Conservation (phyloP, 2,329 filamentous ascomycete genomes). For the Furcasterigmium furcatum region DNA sequence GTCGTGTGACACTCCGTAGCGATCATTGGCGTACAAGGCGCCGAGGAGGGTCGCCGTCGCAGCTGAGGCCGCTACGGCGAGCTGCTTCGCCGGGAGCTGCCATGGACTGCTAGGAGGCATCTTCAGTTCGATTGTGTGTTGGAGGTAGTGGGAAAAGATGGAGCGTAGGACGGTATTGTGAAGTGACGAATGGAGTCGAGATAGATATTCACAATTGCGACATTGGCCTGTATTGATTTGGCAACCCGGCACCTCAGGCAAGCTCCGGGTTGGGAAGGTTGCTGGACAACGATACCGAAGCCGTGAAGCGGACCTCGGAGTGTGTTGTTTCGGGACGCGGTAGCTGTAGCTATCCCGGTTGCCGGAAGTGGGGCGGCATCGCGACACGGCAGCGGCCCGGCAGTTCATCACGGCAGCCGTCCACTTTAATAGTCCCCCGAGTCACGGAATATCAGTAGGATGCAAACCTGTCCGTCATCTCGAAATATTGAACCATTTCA, state of each 20-base stretch:
- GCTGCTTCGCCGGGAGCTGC: not conserved
- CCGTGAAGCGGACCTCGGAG: no score
- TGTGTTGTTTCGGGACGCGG: no score
- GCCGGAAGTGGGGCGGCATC: not conserved
- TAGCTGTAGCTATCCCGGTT: no score
- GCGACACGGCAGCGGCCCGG: not conserved
- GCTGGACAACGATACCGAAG: no score
- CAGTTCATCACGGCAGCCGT: not conserved
- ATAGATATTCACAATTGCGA: no score
- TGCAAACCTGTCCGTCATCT: not conserved
- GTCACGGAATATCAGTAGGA: not conserved
- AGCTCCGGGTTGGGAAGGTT: no score
- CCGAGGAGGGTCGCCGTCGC: not conserved
- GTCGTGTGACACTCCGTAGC: slow-evolving; percentile 1
- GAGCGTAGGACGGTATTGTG: not conserved
- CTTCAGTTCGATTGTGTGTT: not conserved
- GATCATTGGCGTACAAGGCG: slow-evolving; percentile 1
- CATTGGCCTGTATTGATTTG: no score
- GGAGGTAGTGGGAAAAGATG: no score
- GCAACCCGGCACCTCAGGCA: no score
- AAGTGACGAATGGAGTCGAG: not conserved
- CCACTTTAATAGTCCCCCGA: not conserved
- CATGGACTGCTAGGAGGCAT: not conserved
- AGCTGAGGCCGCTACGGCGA: not conserved
- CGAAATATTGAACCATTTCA: not conserved